These are phyloP conservation scores for Xylariaceae sp. DNA, from an alignment of 2,329 filamentous ascomycete genomes.

Conservation along the genomic window DNA sequence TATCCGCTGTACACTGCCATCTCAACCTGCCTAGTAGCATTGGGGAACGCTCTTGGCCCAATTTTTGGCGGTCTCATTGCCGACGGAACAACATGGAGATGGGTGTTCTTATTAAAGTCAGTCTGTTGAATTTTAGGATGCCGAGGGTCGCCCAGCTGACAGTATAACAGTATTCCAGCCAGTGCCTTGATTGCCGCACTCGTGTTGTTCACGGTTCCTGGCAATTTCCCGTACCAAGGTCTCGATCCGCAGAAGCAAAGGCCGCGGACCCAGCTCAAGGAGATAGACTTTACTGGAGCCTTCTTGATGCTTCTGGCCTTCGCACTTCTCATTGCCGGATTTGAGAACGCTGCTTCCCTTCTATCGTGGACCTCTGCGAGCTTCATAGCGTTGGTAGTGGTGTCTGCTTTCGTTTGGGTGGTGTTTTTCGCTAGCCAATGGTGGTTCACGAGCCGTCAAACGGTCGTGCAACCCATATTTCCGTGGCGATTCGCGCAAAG, in stretches of 20 bases:
- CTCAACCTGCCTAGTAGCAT: not conserved
- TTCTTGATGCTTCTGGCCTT: not conserved
- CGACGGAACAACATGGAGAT: conserved; percentile 12
- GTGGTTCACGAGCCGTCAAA: not conserved
- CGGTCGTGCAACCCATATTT: not conserved
- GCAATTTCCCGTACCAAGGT: not conserved
- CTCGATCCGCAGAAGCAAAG: not conserved
- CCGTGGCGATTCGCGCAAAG: not conserved
- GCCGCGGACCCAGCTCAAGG: not conserved
- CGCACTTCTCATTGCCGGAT: not conserved
- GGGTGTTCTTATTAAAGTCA: conserved; percentile 19
- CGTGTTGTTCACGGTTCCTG: not conserved
- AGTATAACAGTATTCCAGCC: not conserved
- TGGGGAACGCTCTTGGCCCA: conserved; percentile 15
- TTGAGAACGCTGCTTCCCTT: not conserved
- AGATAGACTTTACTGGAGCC: not conserved
- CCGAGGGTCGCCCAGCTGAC: not conserved
- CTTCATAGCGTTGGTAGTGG: not conserved
- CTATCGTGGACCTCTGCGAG: not conserved
- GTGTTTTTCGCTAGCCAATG: not conserved
- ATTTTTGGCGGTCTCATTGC: conserved; percentile 15
- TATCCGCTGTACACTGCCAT: not conserved
- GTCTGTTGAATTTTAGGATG: not conserved
- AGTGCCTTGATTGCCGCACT: not conserved
- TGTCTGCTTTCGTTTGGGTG: not conserved